Evolutionary conservation across 371 early-diverging fungal species (phyloP).

Genomic region (Parasitella parasitica): DNA sequence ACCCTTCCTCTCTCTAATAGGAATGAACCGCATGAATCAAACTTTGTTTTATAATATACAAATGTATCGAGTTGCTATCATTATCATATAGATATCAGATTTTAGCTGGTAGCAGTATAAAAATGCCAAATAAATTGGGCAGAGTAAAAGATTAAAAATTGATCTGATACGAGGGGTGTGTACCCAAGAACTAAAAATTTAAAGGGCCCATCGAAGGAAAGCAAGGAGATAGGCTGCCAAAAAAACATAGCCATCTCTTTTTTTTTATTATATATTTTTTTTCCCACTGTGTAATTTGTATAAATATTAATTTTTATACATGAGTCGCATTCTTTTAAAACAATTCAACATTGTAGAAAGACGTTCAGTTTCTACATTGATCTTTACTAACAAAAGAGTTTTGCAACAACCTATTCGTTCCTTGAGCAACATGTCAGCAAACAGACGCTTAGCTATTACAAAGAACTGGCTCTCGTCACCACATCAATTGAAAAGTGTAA

Average conservation of each 20-base stretch:
- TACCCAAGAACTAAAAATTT: background rate
- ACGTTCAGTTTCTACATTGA: slow-evolving; percentile 6
- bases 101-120: too few relatives aligned
- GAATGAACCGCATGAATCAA: too few relatives aligned
- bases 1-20: too few relatives aligned
- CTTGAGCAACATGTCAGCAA: slow-evolving; percentile 17
- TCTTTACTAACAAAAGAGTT: slow-evolving; percentile 3
- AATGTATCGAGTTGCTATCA: too few relatives aligned
- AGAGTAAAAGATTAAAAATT: too few relatives aligned
- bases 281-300: slow-evolving; percentile 7
- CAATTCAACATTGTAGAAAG: slow-evolving; percentile 21
- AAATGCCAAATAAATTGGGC: too few relatives aligned
- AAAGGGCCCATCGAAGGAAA: background rate
- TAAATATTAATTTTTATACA: background rate
- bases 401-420: slow-evolving; percentile 3
- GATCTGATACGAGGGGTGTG: background rate
- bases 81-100: too few relatives aligned
- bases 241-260: background rate
- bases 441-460: slow-evolving; percentile 26
- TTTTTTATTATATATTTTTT: slow-evolving; percentile 6
- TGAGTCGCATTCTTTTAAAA: slow-evolving; percentile 35
- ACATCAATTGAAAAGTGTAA: background rate
- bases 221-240: background rate
- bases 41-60: too few relatives aligned
- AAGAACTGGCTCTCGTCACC: slow-evolving; percentile 18